Evolutionary conservation across 179 eudicot species (phyloP).

Genomic region (Beta lomatogona): DNA sequence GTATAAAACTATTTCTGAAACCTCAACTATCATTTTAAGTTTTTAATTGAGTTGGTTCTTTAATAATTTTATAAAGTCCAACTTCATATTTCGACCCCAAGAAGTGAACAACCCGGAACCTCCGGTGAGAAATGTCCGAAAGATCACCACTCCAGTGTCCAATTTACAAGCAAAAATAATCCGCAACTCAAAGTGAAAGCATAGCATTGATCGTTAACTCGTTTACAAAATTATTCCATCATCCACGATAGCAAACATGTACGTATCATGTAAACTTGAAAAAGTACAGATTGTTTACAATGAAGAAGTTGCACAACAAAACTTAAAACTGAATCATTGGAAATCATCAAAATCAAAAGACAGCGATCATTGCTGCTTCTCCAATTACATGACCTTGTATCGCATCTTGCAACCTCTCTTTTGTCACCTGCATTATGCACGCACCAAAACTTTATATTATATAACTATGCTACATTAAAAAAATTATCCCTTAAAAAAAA

Average conservation of each 20-base stretch:
- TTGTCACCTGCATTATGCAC: slow-evolving; percentile 51
- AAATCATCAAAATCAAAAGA: slow-evolving; percentile 22
- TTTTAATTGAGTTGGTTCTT: too few relatives aligned
- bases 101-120: too few relatives aligned
- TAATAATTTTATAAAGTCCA: too few relatives aligned
- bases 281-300: background rate
- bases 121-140: too few relatives aligned
- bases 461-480: background rate
- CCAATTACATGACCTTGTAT: slow-evolving; percentile 63
- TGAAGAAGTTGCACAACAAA: background rate
- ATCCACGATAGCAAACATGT: background rate
- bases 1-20: too few relatives aligned
- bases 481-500: too few relatives aligned
- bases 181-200: too few relatives aligned
- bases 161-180: too few relatives aligned
- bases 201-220: too few relatives aligned
- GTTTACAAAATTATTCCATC: background rate
- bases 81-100: too few relatives aligned
- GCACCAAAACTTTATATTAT: background rate
- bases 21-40: too few relatives aligned
- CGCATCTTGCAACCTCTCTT: slow-evolving; percentile 60
- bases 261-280: background rate
- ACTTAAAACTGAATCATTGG: background rate
- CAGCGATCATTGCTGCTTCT: slow-evolving; percentile 57
- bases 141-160: too few relatives aligned